A percentile compares a stretch with the other conserved stretches of the same genome.
Conservation (phyloP, 345 rosid species). For the Euclidium syriacum region DNA sequence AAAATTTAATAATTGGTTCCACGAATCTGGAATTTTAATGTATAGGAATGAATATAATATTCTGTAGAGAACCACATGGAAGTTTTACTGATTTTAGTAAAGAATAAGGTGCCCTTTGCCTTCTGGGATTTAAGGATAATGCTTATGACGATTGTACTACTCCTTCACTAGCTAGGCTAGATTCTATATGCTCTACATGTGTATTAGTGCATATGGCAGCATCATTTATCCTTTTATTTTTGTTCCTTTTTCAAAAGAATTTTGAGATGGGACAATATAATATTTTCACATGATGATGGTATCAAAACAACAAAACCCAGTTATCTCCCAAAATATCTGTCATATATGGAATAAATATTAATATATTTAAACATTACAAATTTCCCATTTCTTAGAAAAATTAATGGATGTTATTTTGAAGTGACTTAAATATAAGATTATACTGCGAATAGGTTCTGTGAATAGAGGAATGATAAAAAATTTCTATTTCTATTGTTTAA, state of each 20-base stretch:
- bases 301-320: neutral
- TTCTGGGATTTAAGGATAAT: constrained; percentile 10
- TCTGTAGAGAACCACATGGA: constrained; percentile 17
- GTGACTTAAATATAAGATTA: no score
- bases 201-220: constrained; percentile 23
- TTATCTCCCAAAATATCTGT: neutral
- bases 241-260: neutral
- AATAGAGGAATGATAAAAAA: no score
- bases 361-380: no score
- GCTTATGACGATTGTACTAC: constrained; percentile 9
- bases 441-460: no score
- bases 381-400: no score
- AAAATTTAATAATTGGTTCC: constrained; percentile 25
- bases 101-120: constrained; percentile 14
- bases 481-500: no score
- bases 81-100: constrained; percentile 20
- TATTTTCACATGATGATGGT: neutral
- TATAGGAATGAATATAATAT: constrained; percentile 2
- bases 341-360: neutral
- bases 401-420: no score
- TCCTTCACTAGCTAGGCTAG: constrained; percentile 4
- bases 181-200: constrained; percentile 20
- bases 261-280: neutral
- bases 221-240: constrained; percentile 5
- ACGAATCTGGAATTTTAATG: constrained; percentile 15